Evolutionary conservation across 257 asterid genomes (phyloP).

Genomic region (Rhazya stricta): DNA sequence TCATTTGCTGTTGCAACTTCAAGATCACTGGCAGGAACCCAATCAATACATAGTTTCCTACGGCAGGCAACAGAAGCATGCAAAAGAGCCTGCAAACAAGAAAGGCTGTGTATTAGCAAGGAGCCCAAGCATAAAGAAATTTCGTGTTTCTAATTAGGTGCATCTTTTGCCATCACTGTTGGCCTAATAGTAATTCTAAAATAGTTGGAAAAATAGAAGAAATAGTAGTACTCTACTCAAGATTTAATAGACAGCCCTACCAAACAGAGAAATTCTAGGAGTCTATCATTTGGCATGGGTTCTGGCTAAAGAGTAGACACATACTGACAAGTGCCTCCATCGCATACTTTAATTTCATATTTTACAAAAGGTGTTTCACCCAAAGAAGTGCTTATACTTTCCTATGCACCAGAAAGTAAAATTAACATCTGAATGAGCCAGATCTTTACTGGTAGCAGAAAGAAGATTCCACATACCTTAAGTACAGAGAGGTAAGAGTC

Average conservation of each 20-base stretch:
- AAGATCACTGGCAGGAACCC: constrained; percentile 91
- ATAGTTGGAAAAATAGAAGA: not conserved
- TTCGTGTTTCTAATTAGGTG: not conserved
- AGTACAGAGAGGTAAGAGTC: constrained; percentile 51
- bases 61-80: constrained; percentile 84
- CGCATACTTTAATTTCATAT: no score
- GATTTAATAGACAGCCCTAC: no score
- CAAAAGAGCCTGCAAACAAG: constrained; percentile 75
- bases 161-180: not conserved
- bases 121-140: not conserved
- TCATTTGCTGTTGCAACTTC: constrained; percentile 64
- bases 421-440: not conserved
- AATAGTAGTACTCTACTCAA: not conserved
- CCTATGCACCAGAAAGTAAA: not conserved
- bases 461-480: constrained; percentile 21
- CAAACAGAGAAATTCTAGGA: not conserved
- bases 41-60: constrained; percentile 68
- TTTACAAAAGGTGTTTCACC: not conserved
- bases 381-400: not conserved
- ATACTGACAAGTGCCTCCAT: not conserved
- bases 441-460: not conserved
- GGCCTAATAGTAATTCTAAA: not conserved
- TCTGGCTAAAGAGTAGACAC: not conserved
- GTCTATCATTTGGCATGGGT: not conserved
- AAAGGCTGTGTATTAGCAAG: not conserved